Evolutionary conservation across 768 basidiomycete genomes (phyloP).

Genomic region (Boletus barrowsii): DNA sequence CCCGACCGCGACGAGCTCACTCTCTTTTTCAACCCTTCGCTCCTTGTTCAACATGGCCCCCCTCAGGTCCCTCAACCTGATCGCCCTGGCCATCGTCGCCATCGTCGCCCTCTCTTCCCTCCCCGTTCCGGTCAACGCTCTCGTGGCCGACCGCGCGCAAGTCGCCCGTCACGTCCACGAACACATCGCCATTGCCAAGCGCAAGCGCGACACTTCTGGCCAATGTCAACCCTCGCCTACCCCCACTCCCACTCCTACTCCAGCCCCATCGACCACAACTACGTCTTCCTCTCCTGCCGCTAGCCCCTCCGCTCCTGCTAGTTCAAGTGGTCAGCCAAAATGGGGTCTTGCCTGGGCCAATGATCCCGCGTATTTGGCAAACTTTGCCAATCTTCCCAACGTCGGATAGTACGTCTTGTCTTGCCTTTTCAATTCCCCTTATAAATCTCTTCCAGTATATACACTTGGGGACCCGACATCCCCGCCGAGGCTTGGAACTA

Average conservation of each 20-base stretch:
- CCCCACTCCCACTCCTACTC: neutral
- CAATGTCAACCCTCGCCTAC: slow-evolving; percentile 51
- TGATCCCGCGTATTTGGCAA: slow-evolving; percentile 32
- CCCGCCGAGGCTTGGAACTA: neutral
- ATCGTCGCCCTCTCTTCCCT: slow-evolving; percentile 51
- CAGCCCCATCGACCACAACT: slow-evolving; percentile 9
- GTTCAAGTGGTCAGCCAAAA: slow-evolving; percentile 36
- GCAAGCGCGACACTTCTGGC: slow-evolving; percentile 43
- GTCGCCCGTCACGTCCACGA: slow-evolving; percentile 45
- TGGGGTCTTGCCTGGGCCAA: slow-evolving; percentile 54
- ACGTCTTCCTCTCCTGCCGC: neutral
- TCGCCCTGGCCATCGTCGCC: slow-evolving; percentile 58
- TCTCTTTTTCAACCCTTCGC: slow-evolving; percentile 1
- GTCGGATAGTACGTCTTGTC: slow-evolving; percentile 39
- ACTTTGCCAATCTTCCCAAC: slow-evolving; percentile 40
- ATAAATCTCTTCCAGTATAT: slow-evolving; percentile 37
- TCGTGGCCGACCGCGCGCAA: slow-evolving; percentile 40
- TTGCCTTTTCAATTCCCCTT: neutral
- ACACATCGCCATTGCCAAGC: slow-evolving; percentile 48
- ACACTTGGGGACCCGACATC: slow-evolving; percentile 50
- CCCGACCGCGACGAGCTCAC: slow-evolving; percentile 17
- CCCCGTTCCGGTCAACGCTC: slow-evolving; percentile 48
- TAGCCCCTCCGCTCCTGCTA: neutral
- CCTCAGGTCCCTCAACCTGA: slow-evolving; percentile 51
- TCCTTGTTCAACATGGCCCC: slow-evolving; percentile 39